These are phyloP conservation scores for Saccharomycopsis microspora DNA, from an alignment of 805 yeast genomes.

Conservation along the genomic window DNA sequence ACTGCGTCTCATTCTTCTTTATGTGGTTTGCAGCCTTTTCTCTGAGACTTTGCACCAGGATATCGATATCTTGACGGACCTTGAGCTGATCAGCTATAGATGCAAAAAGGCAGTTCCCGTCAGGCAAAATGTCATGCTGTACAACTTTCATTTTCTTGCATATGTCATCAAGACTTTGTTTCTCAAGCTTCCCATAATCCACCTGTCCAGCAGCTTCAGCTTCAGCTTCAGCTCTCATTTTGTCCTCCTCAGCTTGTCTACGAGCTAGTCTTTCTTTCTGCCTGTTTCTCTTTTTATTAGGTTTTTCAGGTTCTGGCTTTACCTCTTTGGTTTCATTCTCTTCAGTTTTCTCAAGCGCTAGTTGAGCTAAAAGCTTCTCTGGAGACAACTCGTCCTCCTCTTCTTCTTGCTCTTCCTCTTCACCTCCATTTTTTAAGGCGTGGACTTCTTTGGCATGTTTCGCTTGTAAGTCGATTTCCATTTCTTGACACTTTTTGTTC, in stretches of 20 bases:
- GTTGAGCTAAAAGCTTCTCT: slow-evolving; percentile 50
- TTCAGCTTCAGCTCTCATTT: slow-evolving; percentile 54
- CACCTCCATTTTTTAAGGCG: slow-evolving; percentile 17
- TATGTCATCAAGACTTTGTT: slow-evolving; percentile 46
- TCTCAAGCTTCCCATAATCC: slow-evolving; percentile 62
- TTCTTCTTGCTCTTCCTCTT: slow-evolving; percentile 22
- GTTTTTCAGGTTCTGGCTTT: slow-evolving; percentile 17
- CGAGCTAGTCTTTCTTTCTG: slow-evolving; percentile 75
- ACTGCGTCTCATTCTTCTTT: slow-evolving; percentile 52
- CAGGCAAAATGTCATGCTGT: slow-evolving; percentile 70
- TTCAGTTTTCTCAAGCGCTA: slow-evolving; percentile 30
- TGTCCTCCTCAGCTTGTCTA: slow-evolving; percentile 58
- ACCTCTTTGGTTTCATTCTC: slow-evolving; percentile 10
- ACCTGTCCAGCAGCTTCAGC: slow-evolving; percentile 57
- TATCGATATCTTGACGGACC: slow-evolving; percentile 30
- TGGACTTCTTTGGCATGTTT: slow-evolving; percentile 45
- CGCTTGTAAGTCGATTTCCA: slow-evolving; percentile 44
- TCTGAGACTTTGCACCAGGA: slow-evolving; percentile 45
- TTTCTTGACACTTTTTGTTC: slow-evolving; percentile 40
- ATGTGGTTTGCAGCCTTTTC: slow-evolving; percentile 56
- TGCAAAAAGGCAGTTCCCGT: slow-evolving; percentile 90
- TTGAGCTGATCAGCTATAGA: slow-evolving; percentile 71
- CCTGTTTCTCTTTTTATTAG: slow-evolving; percentile 53
- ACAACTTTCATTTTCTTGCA: slow-evolving; percentile 37
- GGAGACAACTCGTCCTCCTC: slow-evolving; percentile 49